These are phyloP conservation scores for Aspergillus flavus DNA, from an alignment of 2,329 filamentous ascomycete genomes.

Conservation along the genomic window DNA sequence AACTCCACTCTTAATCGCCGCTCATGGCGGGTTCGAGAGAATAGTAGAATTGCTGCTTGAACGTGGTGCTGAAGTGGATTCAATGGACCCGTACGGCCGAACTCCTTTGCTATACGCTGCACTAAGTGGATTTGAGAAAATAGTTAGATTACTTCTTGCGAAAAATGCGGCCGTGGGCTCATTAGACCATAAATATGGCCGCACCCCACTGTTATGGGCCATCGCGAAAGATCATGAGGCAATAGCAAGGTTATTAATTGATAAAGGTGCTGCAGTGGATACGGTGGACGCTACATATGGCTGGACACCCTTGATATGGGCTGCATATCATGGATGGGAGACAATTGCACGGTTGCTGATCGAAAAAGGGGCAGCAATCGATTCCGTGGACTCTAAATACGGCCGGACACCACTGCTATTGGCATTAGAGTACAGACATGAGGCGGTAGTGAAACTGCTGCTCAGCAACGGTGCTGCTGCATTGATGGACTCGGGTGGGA, in stretches of 20 bases:
- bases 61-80: not conserved
- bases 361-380: not conserved
- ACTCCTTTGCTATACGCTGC: not conserved
- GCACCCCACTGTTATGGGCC: constrained; percentile 16
- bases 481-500: not conserved
- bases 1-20: not conserved
- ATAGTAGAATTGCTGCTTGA: constrained; percentile 5
- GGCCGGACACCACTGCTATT: constrained; percentile 3
- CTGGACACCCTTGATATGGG: not conserved
- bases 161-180: not conserved
- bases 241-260: not conserved
- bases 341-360: constrained; percentile 6
- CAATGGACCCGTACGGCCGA: not conserved
- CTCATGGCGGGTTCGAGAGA: not conserved
- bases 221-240: not conserved
- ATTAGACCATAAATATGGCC: not conserved
- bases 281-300: not conserved
- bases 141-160: not conserved
- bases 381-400: not conserved
- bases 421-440: constrained; percentile 1
- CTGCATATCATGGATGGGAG: not conserved
- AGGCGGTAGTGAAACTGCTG: not conserved
- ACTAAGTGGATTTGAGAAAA: not conserved
- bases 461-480: not conserved
- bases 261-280: not conserved